Conservation (phyloP, 768 basidiomycete species). For the Auricularia cornea region DNA sequence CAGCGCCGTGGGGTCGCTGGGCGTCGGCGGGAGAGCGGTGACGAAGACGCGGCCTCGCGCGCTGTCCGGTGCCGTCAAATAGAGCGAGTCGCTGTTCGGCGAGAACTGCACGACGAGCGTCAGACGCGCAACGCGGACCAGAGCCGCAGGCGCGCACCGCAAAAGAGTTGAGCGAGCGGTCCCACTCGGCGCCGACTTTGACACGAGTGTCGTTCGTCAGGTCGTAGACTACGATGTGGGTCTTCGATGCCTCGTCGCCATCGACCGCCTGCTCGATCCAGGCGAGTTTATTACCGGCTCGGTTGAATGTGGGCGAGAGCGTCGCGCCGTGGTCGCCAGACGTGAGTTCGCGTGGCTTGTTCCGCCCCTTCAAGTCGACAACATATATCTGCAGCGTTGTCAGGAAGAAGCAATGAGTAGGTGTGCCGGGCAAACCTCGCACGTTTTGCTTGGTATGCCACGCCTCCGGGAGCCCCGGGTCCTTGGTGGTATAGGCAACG, state of each 20-base stretch:
- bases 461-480: conserved; percentile 64
- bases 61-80: conserved; percentile 67
- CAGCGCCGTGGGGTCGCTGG: conserved; percentile 46
- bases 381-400: conserved; percentile 72
- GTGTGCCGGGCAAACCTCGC: not conserved
- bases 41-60: conserved; percentile 72
- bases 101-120: conserved; percentile 49
- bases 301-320: conserved; percentile 60
- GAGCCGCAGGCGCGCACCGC: conserved; percentile 35
- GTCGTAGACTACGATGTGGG: conserved; percentile 60
- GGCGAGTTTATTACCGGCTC: conserved; percentile 59
- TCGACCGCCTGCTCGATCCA: conserved; percentile 86
- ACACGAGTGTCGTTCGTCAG: conserved; percentile 53
- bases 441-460: conserved; percentile 89
- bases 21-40: conserved; percentile 30
- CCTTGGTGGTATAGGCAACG: conserved; percentile 81
- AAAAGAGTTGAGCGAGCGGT: conserved; percentile 61
- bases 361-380: conserved; percentile 45
- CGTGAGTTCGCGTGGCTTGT: conserved; percentile 58
- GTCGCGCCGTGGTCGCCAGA: conserved; percentile 80
- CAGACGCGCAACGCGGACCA: not conserved
- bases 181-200: conserved; percentile 78
- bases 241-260: conserved; percentile 76
- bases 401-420: not conserved
- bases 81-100: conserved; percentile 55